Conservation (phyloP, 2,329 filamentous ascomycete genomes). For the Xylariaceae sp. region DNA sequence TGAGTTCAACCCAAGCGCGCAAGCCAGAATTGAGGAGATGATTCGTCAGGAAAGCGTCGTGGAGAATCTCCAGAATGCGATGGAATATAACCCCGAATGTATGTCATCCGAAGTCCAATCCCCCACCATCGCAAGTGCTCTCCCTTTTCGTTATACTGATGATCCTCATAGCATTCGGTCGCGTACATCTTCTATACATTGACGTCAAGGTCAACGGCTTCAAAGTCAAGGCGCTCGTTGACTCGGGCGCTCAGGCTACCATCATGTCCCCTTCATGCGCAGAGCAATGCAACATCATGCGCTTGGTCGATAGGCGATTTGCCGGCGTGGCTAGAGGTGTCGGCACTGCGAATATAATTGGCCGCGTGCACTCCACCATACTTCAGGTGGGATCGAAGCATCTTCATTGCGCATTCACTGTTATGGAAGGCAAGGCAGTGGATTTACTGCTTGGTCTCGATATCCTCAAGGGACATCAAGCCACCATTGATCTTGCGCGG, state of each 20-base stretch:
- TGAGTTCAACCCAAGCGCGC: slow-evolving; percentile 88
- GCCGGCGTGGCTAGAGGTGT: slow-evolving; percentile 89
- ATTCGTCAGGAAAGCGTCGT: slow-evolving; percentile 92
- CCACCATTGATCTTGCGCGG: slow-evolving; percentile 78
- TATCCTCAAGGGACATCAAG: slow-evolving; percentile 95
- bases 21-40: slow-evolving; percentile 91
- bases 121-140: slow-evolving; percentile 2
- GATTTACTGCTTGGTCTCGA: slow-evolving; percentile 89
- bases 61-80: slow-evolving; percentile 92
- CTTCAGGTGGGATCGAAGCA: slow-evolving; percentile 87
- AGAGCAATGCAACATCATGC: slow-evolving; percentile 90
- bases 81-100: slow-evolving; percentile 98
- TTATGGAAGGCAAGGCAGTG: slow-evolving; percentile 98
- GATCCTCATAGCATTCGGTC: slow-evolving; percentile 69
- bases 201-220: slow-evolving; percentile 91
- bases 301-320: slow-evolving; percentile 86
- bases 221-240: slow-evolving; percentile 91
- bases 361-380: slow-evolving; percentile 89
- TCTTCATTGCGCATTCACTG: slow-evolving; percentile 91
- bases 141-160: slow-evolving; percentile 20
- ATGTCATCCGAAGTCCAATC: slow-evolving; percentile 30
- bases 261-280: slow-evolving; percentile 97
- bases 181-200: slow-evolving; percentile 94
- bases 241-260: slow-evolving; percentile 94
- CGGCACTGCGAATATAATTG: slow-evolving; percentile 89